Evolutionary conservation across 352 stramenopile species (phyloP).

Genomic region (Globisporangium cylindrosporum): DNA sequence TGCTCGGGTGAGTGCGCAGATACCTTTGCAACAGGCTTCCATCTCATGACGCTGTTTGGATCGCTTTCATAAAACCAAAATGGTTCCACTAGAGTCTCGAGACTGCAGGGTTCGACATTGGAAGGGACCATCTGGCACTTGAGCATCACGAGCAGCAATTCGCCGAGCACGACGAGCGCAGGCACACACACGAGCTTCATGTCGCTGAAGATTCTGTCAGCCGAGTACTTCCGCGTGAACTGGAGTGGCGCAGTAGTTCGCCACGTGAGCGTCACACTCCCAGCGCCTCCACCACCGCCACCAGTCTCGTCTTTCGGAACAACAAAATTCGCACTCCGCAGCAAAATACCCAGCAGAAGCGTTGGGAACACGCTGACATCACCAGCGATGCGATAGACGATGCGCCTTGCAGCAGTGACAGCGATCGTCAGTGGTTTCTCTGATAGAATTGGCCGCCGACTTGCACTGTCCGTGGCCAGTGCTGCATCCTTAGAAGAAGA

Average conservation of each 20-base stretch:
- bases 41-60: background rate
- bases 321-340: slow-evolving; percentile 45
- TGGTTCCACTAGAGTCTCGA: slow-evolving; percentile 40
- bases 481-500: background rate
- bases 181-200: slow-evolving; percentile 32
- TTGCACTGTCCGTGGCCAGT: background rate
- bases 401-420: slow-evolving; percentile 31
- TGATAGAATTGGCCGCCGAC: slow-evolving; percentile 8
- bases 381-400: slow-evolving; percentile 43
- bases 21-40: background rate
- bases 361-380: slow-evolving; percentile 37
- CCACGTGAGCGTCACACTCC: slow-evolving; percentile 20
- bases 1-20: slow-evolving; percentile 26
- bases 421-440: slow-evolving; percentile 25
- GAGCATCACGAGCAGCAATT: slow-evolving; percentile 51
- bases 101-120: slow-evolving; percentile 20
- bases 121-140: slow-evolving; percentile 24
- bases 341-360: slow-evolving; percentile 32
- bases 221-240: slow-evolving; percentile 41
- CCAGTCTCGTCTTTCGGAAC: slow-evolving; percentile 5
- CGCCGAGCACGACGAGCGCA: slow-evolving; percentile 43
- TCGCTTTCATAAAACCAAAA: slow-evolving; percentile 43
- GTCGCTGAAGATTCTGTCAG: slow-evolving; percentile 43
- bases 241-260: slow-evolving; percentile 31
- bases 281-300: background rate